Percentiles rank a stretch among this genome's conserved stretches.
These are phyloP conservation scores for Ziziphus jujuba DNA, from an alignment of 306 rosid species.

Conservation along the genomic window DNA sequence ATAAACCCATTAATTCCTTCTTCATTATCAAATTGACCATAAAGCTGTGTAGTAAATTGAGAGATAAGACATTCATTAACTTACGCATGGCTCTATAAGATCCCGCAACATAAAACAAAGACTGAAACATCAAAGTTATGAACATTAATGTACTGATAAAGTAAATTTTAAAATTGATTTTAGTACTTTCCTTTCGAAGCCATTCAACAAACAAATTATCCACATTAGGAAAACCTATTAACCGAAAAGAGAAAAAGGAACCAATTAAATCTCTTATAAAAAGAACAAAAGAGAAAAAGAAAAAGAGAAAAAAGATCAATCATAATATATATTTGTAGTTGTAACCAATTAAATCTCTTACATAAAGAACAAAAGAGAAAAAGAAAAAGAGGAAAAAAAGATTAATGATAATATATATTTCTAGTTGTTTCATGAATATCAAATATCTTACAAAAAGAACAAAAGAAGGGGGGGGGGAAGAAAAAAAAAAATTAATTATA, in stretches of 20 bases:
- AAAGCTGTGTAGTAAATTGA: neutral
- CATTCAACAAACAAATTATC: conserved; percentile 24
- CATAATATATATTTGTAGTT: no score
- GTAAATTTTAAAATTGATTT: conserved; percentile 1
- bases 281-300: neutral
- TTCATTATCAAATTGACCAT: conserved; percentile 22
- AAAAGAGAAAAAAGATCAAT: neutral
- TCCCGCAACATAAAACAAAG: neutral
- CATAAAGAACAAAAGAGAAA: no score
- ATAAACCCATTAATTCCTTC: conserved; percentile 32
- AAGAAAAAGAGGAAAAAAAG: no score
- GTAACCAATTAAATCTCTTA: no score
- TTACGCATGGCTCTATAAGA: neutral
- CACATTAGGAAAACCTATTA: conserved; percentile 15
- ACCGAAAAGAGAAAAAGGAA: conserved; percentile 17
- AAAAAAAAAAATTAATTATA: no score
- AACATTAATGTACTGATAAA: neutral
- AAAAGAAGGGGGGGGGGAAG: no score
- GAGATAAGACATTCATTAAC: neutral
- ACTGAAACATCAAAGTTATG: neutral
- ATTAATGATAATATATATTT: no score
- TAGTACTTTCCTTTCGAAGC: conserved; percentile 18
- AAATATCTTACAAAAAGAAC: no score
- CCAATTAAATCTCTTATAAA: conserved; percentile 18
- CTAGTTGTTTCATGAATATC: no score